Percentiles rank a stretch among this genome's conserved stretches.
Conservation (phyloP, 148 eudicot species). For the Amaranthus palmeri region DNA sequence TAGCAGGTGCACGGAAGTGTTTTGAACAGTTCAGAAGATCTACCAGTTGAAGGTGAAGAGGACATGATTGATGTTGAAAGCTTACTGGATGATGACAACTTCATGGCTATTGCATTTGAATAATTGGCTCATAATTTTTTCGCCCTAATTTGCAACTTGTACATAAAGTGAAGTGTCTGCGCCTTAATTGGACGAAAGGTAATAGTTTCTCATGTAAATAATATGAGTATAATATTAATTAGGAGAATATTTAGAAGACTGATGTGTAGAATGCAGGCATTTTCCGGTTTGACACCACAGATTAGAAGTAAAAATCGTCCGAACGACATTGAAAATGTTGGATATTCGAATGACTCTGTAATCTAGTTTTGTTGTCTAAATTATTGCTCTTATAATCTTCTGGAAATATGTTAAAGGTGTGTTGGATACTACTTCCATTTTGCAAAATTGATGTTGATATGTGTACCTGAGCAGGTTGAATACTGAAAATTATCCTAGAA, state of each 20-base stretch:
- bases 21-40: slow-evolving; percentile 23
- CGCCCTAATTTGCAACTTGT: slow-evolving; percentile 20
- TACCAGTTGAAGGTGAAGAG: slow-evolving; percentile 29
- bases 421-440: too few relatives aligned
- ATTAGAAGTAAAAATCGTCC: slow-evolving; percentile 8
- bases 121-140: slow-evolving; percentile 13
- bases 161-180: slow-evolving; percentile 18
- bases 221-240: slow-evolving; percentile 17
- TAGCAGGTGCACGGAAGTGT: slow-evolving; percentile 20
- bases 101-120: slow-evolving; percentile 46
- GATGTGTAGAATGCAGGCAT: slow-evolving; percentile 21
- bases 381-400: neutral
- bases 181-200: slow-evolving; percentile 9
- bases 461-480: neutral
- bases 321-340: slow-evolving; percentile 14
- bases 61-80: slow-evolving; percentile 44
- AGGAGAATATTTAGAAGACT: slow-evolving; percentile 21
- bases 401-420: too few relatives aligned
- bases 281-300: slow-evolving; percentile 16
- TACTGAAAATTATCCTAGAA: too few relatives aligned
- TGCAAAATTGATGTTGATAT: neutral
- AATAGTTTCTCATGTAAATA: slow-evolving; percentile 25
- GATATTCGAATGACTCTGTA: slow-evolving; percentile 1
- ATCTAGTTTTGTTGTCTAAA: neutral
- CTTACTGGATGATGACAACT: slow-evolving; percentile 39